Conservation (phyloP, 768 basidiomycete species). For the Pleurotus salmoneostramineus region DNA sequence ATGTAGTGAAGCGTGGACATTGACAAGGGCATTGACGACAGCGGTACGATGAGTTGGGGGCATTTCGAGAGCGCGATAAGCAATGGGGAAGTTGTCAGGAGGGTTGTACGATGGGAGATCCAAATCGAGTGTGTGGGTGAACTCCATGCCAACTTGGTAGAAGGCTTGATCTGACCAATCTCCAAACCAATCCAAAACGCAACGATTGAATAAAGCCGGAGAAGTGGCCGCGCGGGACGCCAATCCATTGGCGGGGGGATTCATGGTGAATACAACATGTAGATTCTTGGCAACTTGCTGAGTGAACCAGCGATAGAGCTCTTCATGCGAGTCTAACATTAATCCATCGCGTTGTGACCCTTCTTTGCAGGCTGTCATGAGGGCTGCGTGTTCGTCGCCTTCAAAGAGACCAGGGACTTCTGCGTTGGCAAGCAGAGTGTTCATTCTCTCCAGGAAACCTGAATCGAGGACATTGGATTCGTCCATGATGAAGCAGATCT, state of each 20-base stretch:
- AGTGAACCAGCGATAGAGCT: conserved; percentile 98
- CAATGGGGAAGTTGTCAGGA: conserved; percentile 82
- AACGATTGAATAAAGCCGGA: conserved; percentile 97
- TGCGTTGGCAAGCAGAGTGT: conserved; percentile 97
- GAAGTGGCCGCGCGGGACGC: conserved; percentile 96
- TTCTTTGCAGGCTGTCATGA: conserved; percentile 99
- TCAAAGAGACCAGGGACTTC: conserved; percentile 99
- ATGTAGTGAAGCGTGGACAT: conserved; percentile 87
- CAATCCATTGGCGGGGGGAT: conserved; percentile 93
- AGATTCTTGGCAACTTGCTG: conserved; percentile 97
- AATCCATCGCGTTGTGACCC: conserved; percentile 98
- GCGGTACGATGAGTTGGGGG: conserved; percentile 91
- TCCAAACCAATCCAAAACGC: conserved; percentile 99
- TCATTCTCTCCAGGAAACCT: conserved; percentile 99
- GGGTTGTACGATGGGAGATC: conserved; percentile 81
- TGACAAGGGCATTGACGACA: conserved; percentile 89
- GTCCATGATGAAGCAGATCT: conserved; percentile 99
- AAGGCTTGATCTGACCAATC: conserved; percentile 99
- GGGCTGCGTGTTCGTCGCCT: conserved; percentile 95
- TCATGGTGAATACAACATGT: conserved; percentile 99
- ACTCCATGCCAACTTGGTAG: conserved; percentile 97
- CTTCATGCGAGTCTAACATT: conserved; percentile 97
- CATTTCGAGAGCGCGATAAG: conserved; percentile 76
- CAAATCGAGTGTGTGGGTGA: conserved; percentile 90
- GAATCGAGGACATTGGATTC: conserved; percentile 99